Base-by-base conservation (phyloP, 2,329 filamentous ascomycete species). In the Niveomyces coronatus region DNA sequence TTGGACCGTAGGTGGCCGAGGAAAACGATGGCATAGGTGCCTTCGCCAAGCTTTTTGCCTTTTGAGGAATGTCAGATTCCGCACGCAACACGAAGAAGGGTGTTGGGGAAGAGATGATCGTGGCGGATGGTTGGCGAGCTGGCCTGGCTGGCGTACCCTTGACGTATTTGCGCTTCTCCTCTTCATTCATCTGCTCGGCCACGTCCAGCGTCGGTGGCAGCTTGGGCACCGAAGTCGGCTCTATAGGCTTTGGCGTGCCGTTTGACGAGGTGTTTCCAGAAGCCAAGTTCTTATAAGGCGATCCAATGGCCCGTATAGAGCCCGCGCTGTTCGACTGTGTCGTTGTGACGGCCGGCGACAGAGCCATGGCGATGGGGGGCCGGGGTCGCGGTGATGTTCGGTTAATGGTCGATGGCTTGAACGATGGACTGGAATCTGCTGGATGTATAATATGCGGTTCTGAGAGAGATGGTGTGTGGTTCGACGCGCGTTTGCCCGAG, bases 11-110 rank as follows among this genome's bases (percentile, higher is more conserved):
- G 72, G 60, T 89, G 83, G 37, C 88, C 91, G 37, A 88, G 77
- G 67, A 87, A 95, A 53, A 98, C 91, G 53, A 93, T 81, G 56
- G 91, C 91, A 59, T 98, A 98, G 46, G 91, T 96, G 66, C 91
- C 91, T 62, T 94, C 86, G 58, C 91, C 91, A 43, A 98, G 76
- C 56, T 91, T 91, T 58, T 84, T 87, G 53, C 85, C 85, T 86
- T 48, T 33, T 37, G 9, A 14, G 13, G 10, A 16, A n/a, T 28
- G 35, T 39, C 15, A 43, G 28, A 23, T 9, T n/a, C n/a, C n/a
- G n/a, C n/a, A n/a, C n/a, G n/a, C n/a, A n/a, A 17, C 19, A 14
- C 17, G 26, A 30, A 31, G 18, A n/a, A 1, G 15, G 20, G 30
- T 16, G 9, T 5, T 16, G 15, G 28, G 14, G 28, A 5, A 10